Evolutionary conservation across 257 asterid species (phyloP).

Genomic region (Hygrophila difformis): DNA sequence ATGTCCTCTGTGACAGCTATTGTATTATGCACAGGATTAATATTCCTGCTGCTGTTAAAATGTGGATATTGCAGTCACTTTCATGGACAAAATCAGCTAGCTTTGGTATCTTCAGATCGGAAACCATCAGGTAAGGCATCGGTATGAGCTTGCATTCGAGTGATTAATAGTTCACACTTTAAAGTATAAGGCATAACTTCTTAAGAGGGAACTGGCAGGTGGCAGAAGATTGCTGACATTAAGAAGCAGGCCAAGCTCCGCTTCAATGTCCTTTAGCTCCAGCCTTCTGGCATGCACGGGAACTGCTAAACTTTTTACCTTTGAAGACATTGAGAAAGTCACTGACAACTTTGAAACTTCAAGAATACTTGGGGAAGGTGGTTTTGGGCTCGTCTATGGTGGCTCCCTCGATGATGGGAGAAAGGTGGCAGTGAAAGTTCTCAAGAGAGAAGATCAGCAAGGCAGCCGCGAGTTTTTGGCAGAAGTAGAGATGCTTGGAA

Average conservation of each 20-base stretch:
- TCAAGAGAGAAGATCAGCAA: conserved; percentile 74
- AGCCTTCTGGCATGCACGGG: conserved; percentile 63
- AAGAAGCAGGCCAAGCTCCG: conserved; percentile 50
- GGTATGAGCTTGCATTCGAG: too few relatives aligned
- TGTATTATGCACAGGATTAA: conserved; percentile 48
- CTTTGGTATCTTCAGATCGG: conserved; percentile 24
- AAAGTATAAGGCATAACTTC: too few relatives aligned
- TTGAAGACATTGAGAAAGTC: conserved; percentile 48
- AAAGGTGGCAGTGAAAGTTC: conserved; percentile 69
- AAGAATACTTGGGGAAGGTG: conserved; percentile 77
- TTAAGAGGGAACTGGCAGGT: conserved; percentile 49
- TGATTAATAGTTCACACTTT: too few relatives aligned
- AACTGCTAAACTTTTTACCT: conserved; percentile 56
- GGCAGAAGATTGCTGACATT: conserved; percentile 29
- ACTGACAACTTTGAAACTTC: conserved; percentile 48
- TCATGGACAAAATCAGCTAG: conserved; percentile 23
- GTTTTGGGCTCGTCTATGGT: conserved; percentile 83
- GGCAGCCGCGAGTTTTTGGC: conserved; percentile 87
- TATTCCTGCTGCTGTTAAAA: conserved; percentile 49
- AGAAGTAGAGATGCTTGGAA: conserved; percentile 89
- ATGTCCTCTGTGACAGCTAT: conserved; percentile 62
- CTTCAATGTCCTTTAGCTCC: conserved; percentile 55
- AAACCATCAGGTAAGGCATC: conserved; percentile 45
- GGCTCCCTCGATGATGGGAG: conserved; percentile 76
- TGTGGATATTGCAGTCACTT: conserved; percentile 19